Evolutionary conservation across 768 basidiomycete species (phyloP), one percentile per base, ranked within the genome.

Genomic region (Russula sp.): DNA sequence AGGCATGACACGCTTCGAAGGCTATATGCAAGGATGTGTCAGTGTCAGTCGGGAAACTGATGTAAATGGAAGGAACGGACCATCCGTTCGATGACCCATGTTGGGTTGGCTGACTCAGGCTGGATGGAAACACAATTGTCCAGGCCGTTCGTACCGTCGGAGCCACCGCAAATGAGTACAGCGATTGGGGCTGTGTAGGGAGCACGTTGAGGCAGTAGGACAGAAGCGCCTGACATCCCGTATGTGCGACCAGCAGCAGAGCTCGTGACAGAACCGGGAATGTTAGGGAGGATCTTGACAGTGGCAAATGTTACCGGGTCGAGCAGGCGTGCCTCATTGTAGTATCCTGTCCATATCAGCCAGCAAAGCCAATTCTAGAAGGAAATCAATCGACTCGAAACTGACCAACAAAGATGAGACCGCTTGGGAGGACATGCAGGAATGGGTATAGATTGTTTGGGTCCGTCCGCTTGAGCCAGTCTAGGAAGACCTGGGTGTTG

Each of bases 361-460:
- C 32, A 57, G 48, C 18, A 64, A 48, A 40, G 14, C 1, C 37
- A 27, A 14, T 55, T 31, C 14, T 4, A 47, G 32, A 32, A 1
- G 11, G 27, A 27, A 27, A 27, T 2, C 13, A 4, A 5, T 9
- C 45, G 18, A 9, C 50, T n/a, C 39, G 18, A 39, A 10, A 74
- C 82, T 56, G 54, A 87, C 89, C 86, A 45, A 88, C 79, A 70
- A 91, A 91, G 68, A 92, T 74, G 39, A 80, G 79, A 2, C 82
- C 82, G 50, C 84, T 85, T 0, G 90, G 89, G 16, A 92, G 79
- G 7, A 90, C 78, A 58, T 86, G 72, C 39, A 91, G 74, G 77
- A 88, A 91, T 0, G 90, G 89, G 68, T 92, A 92, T 55, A 92
- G 72, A 68, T 91, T 91, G 70, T 88, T 84, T 0, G 90, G 90